A percentile compares a stretch with the other conserved stretches of the same genome.
Conservation (phyloP, 2,329 filamentous ascomycete species). For the Neofusicoccum parvum region DNA sequence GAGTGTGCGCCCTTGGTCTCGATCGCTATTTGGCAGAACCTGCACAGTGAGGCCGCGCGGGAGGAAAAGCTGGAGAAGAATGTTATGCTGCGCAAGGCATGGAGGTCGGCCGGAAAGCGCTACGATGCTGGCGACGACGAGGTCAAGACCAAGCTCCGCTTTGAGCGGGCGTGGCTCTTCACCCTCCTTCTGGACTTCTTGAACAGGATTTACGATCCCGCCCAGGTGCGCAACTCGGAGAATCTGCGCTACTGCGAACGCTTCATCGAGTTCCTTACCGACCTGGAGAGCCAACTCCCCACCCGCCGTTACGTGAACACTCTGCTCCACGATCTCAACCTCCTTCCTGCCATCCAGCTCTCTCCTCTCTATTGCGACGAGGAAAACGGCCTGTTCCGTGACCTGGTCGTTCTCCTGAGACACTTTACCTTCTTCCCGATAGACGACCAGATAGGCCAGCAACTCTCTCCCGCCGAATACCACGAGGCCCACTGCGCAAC, state of each 20-base stretch:
- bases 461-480: constrained; percentile 70
- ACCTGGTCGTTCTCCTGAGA: constrained; percentile 75
- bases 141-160: constrained; percentile 76
- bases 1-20: constrained; percentile 95
- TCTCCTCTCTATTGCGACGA: constrained; percentile 78
- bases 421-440: constrained; percentile 90
- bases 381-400: constrained; percentile 74
- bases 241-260: constrained; percentile 83
- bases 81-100: constrained; percentile 80
- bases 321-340: constrained; percentile 80
- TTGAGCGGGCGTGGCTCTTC: constrained; percentile 93
- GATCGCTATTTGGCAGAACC: constrained; percentile 93
- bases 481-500: constrained; percentile 78
- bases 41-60: constrained; percentile 75
- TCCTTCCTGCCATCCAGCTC: constrained; percentile 74
- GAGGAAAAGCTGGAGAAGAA: constrained; percentile 73
- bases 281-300: constrained; percentile 89
- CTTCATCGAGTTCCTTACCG: constrained; percentile 87
- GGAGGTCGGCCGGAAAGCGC: constrained; percentile 83
- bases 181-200: constrained; percentile 83
- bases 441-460: constrained; percentile 83
- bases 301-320: constrained; percentile 93
- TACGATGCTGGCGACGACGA: constrained; percentile 84
- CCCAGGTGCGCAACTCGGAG: constrained; percentile 39
- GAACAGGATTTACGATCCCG: constrained; percentile 64